Evolutionary conservation across 202 grass and related monocot species (phyloP), one percentile per base, ranked within the genome.

Genomic region (Cymbopogon flexuosus): DNA sequence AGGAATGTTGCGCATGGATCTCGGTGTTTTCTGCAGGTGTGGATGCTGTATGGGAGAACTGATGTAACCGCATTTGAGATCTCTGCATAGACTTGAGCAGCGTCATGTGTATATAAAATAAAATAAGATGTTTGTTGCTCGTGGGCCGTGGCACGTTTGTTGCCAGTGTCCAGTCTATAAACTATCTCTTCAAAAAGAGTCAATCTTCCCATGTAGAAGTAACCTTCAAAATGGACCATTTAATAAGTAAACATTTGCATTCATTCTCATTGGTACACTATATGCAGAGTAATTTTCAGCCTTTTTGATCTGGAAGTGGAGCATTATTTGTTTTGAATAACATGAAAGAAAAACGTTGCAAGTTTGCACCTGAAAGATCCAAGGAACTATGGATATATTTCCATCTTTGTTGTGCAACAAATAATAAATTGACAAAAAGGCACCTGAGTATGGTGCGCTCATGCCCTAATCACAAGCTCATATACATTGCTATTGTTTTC

Each of bases 381-480:
- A 40, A 40, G 37, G 8, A 69, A 2, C 54, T 37, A 43, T 79
- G 45, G 7, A 45, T 79, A 69, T 80, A 69, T 84, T 70, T 68
- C 62, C 71, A 74, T 80, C 37, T 40, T 40, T 40, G 70, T 84
- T 84, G 70, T 22, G 10, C 56, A 72, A 81, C 24, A 75, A 69
- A 54, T 72, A 83, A 67, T 34, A 84, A 66, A 77, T 81, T 39
- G 12, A 13, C 73, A 47, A 12, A 70, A 70, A 72, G 69, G 56
- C 74, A 93, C 75, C 19, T 24, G 33, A 87, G 90, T 21, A 51
- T 73, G 62, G 65, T 83, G 82, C 23, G 54, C 68, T 88, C 84
- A 98, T 66, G 96, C 88, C 74, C 92, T 94, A 74, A 98, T 84
- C 77, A 98, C 73, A 59, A 98, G 80, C 61, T 98, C 90, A 65